Percentiles rank a stretch among this genome's conserved stretches.
These are phyloP conservation scores for Huiozyma naganishii DNA, from an alignment of 805 yeast genomes.

Conservation along the genomic window DNA sequence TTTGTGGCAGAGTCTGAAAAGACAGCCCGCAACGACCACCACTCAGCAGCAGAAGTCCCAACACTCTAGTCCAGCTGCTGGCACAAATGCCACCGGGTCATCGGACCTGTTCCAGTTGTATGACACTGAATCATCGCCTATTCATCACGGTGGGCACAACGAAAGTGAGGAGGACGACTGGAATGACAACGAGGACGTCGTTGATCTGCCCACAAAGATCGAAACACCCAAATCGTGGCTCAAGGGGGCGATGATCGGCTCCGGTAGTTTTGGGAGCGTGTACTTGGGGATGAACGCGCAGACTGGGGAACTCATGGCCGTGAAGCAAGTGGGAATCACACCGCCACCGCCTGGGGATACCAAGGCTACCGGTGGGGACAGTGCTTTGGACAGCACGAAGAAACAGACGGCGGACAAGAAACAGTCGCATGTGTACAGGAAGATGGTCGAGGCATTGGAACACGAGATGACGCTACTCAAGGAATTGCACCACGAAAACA, in stretches of 20 bases:
- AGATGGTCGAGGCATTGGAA: slow-evolving; percentile 71
- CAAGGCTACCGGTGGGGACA: slow-evolving; percentile 23
- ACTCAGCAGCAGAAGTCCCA: not conserved
- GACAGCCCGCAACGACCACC: slow-evolving; percentile 13
- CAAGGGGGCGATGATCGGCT: slow-evolving; percentile 85
- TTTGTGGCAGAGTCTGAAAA: slow-evolving; percentile 23
- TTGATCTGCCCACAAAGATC: slow-evolving; percentile 22
- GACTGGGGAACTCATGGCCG: slow-evolving; percentile 95
- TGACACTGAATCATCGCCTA: not conserved
- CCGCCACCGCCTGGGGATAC: slow-evolving; percentile 2
- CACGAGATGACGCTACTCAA: slow-evolving; percentile 70
- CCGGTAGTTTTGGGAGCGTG: slow-evolving; percentile 92
- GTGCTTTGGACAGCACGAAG: slow-evolving; percentile 13
- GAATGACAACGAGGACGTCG: slow-evolving; percentile 31
- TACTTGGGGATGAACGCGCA: slow-evolving; percentile 83
- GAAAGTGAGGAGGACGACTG: slow-evolving; percentile 2
- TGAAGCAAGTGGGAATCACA: slow-evolving; percentile 73
- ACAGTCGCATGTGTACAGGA: slow-evolving; percentile 29
- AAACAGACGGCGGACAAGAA: slow-evolving; percentile 12
- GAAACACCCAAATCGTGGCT: slow-evolving; percentile 77
- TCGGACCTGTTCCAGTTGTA: slow-evolving; percentile 20
- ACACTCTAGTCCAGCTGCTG: not conserved
- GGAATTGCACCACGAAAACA: slow-evolving; percentile 79
- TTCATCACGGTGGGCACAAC: not conserved
- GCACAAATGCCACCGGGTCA: not conserved